phyloP scores from a whole-genome alignment of 208 protist species.

The Crithidia fasciculata region DNA sequence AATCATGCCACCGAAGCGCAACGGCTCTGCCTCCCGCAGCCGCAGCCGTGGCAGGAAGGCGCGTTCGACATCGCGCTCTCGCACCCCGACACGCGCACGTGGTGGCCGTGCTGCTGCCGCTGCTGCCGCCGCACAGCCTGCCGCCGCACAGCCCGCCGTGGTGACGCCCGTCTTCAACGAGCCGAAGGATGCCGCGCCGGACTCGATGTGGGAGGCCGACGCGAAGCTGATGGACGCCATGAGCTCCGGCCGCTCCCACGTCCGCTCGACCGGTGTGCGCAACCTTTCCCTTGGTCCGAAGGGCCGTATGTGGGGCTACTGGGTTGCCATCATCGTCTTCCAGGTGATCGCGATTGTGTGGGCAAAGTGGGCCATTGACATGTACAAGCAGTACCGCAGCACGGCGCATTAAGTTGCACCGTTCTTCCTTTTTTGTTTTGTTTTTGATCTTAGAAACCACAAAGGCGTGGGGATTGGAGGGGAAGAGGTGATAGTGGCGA shows the following conservation, averaged over 20 bases:
- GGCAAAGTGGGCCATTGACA: constrained; percentile 61
- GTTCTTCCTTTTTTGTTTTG: too few species aligned
- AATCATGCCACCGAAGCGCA: constrained; percentile 36
- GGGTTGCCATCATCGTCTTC: constrained; percentile 57
- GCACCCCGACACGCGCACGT: constrained; percentile 20
- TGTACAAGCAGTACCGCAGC: constrained; percentile 43
- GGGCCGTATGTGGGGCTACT: constrained; percentile 47
- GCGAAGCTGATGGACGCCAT: constrained; percentile 56
- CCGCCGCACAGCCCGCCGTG: constrained; percentile 13
- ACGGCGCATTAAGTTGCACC: constrained; percentile 7
- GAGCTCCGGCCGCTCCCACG: constrained; percentile 40
- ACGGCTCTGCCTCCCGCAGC: constrained; percentile 10
- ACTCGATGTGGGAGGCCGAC: constrained; percentile 36
- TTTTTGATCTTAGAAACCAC: too few species aligned
- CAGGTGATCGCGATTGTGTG: constrained; percentile 71
- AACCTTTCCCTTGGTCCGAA: constrained; percentile 1
- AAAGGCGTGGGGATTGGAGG: too few species aligned
- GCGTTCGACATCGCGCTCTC: constrained; percentile 8
- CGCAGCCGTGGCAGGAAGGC: constrained; percentile 28
- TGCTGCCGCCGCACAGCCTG: background rate
- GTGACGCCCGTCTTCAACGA: constrained; percentile 1
- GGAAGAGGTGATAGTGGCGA: too few species aligned
- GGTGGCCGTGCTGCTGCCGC: constrained; percentile 18
- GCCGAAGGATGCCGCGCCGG: constrained; percentile 2
- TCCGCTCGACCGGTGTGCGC: constrained; percentile 29